Evolutionary conservation across 352 stramenopile species (phyloP), one percentile per base, ranked within the genome.

Genomic region (Globisporangium mamillatum): DNA sequence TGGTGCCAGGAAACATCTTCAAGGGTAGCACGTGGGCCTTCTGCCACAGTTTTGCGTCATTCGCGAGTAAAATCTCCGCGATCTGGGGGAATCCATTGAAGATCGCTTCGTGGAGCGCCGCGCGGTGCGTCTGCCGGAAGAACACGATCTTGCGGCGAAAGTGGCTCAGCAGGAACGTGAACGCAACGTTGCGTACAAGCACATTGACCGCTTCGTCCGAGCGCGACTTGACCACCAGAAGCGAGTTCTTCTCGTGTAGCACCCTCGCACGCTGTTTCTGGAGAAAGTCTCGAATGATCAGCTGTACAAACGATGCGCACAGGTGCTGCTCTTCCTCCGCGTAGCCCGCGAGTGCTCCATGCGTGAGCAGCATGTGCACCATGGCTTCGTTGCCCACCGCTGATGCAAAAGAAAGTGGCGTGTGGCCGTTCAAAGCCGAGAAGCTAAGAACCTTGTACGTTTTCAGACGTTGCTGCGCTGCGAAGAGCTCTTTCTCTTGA

Each of bases 351-450:
- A 63, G 69, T 5, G 81, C 86, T 9, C 86, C 84, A 38, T 89
- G 78, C 0, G 79, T 78, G 1, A 94, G 61, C 50, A 94, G 64
- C 74, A 91, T 81, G 64, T 92, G 79, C 16, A 91, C 81, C 50
- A 92, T 87, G 1, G 83, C 82, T 9, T 94, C 84, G 60, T 94
- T 94, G 0, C 86, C 86, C 8, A 93, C 68, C 0, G 76, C 81
- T 8, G 78, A 75, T 1, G 86, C 84, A 68, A 92, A 94, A 1
- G 77, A 86, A 44, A 94, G 67, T 8, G 86, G 75, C 6, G 84
- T 92, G 66, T 94, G 86, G 2, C 86, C 84, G 38, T 86, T 92
- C 8, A 93, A 46, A 5, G 83, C 78, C 3, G 78, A 69, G 61
- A 80, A 85, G 5, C 81, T 79, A 0, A 94, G 64, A 25, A 92